Evolutionary conservation across 2,329 filamentous ascomycete genomes (phyloP).

Genomic region (Penicillium sp.): DNA sequence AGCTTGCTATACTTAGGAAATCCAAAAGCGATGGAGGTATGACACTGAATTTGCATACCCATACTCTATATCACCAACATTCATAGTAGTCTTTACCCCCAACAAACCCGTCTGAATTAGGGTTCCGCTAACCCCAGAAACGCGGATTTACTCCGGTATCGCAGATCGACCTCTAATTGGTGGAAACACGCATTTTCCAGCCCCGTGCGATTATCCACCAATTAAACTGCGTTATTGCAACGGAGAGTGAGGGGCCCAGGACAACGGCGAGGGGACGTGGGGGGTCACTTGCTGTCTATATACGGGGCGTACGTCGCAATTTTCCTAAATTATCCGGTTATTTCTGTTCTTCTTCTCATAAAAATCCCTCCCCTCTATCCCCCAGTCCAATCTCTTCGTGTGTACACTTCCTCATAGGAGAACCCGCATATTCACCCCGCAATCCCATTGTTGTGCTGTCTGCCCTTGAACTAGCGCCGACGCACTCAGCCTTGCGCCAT

Average conservation of each 20-base stretch:
- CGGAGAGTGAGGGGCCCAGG: slow-evolving; percentile 16
- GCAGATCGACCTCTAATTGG: slow-evolving; percentile 14
- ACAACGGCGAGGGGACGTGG: slow-evolving; percentile 15
- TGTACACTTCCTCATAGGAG: not conserved
- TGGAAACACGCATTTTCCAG: slow-evolving; percentile 22
- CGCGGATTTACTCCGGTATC: slow-evolving; percentile 21
- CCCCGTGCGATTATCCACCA: slow-evolving; percentile 21
- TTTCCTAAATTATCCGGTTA: slow-evolving; percentile 5
- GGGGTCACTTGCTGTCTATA: slow-evolving; percentile 13
- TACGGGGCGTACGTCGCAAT: slow-evolving; percentile 12
- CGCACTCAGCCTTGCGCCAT: slow-evolving; percentile 4
- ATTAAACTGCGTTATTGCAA: slow-evolving; percentile 7
- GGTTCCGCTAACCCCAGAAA: slow-evolving; percentile 7
- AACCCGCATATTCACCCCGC: slow-evolving; percentile 1
- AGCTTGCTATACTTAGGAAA: not conserved
- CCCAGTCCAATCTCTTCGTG: not conserved
- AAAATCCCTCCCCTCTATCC: not conserved
- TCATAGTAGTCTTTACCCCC: not conserved
- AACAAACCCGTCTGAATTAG: not conserved
- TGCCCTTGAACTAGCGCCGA: slow-evolving; percentile 1
- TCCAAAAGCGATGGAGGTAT: not conserved
- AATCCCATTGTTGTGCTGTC: not conserved
- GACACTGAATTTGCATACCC: not conserved
- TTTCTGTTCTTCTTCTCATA: slow-evolving; percentile 1
- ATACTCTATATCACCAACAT: not conserved